Evolutionary conservation across 805 yeast genomes (phyloP).

Genomic region (Trichomonascus vanleenenianus): DNA sequence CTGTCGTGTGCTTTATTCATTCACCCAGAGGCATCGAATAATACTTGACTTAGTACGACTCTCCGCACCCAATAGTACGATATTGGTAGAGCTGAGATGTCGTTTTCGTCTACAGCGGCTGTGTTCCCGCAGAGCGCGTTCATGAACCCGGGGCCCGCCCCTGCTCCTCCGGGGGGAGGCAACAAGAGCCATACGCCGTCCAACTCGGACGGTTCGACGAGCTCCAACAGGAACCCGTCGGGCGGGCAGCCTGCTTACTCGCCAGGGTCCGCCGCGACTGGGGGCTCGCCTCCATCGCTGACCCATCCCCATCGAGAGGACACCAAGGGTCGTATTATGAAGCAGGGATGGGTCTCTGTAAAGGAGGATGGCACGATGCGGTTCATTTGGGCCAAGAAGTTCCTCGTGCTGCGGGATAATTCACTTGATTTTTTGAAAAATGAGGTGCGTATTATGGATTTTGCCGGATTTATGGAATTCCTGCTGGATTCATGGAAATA

Average conservation of each 20-base stretch:
- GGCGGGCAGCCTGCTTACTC: neutral
- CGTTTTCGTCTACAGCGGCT: slow-evolving; percentile 40
- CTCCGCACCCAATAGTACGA: too few relatives aligned
- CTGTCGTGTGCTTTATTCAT: too few relatives aligned
- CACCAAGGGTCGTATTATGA: slow-evolving; percentile 5
- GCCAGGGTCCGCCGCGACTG: neutral
- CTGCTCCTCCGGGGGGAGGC: slow-evolving; percentile 36
- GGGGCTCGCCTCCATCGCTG: neutral
- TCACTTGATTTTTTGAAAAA: slow-evolving; percentile 66
- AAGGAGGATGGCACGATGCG: slow-evolving; percentile 82
- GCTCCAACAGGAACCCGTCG: neutral
- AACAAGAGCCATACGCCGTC: slow-evolving; percentile 9
- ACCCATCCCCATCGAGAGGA: slow-evolving; percentile 7
- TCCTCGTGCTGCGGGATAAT: slow-evolving; percentile 66
- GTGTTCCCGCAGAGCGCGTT: slow-evolving; percentile 40
- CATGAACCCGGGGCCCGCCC: slow-evolving; percentile 50
- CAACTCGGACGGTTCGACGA: slow-evolving; percentile 11
- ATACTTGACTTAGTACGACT: too few relatives aligned
- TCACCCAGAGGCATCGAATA: too few relatives aligned
- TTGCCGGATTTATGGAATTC: neutral
- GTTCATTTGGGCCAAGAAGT: slow-evolving; percentile 90
- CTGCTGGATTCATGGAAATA: too few relatives aligned
- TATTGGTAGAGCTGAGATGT: slow-evolving; percentile 23
- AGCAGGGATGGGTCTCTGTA: slow-evolving; percentile 82
- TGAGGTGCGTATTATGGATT: slow-evolving; percentile 35